These are phyloP conservation scores for Favolaschia claudopus DNA, from an alignment of 768 basidiomycete species.

Conservation along the genomic window DNA sequence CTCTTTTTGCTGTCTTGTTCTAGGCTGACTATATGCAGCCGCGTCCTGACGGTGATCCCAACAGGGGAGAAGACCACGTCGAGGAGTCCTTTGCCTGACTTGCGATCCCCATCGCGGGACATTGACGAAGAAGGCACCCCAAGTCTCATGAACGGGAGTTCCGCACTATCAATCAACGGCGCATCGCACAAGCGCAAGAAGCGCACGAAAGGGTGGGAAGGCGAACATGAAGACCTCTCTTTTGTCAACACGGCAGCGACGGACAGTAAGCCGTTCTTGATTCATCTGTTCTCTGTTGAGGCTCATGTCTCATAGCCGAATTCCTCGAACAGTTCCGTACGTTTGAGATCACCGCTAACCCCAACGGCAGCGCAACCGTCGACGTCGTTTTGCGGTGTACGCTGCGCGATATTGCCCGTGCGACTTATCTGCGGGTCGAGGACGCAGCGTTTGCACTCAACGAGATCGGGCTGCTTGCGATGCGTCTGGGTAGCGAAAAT, in stretches of 20 bases:
- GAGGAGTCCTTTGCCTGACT: conserved; percentile 50
- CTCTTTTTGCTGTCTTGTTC: conserved; percentile 4
- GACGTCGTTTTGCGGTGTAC: conserved; percentile 75
- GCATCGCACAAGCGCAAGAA: conserved; percentile 47
- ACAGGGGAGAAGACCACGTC: conserved; percentile 58
- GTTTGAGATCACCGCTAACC: conserved; percentile 63
- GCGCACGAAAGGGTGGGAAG: conserved; percentile 76
- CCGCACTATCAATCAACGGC: conserved; percentile 25
- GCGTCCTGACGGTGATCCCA: conserved; percentile 67
- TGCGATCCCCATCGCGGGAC: conserved; percentile 44
- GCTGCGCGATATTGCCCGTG: conserved; percentile 78
- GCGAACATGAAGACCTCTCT: conserved; percentile 60
- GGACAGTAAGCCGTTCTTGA: conserved; percentile 45
- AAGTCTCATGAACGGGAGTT: conserved; percentile 24
- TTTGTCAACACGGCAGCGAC: conserved; percentile 42
- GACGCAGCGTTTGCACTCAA: conserved; percentile 91
- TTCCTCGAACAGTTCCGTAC: conserved; percentile 60
- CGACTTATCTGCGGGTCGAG: conserved; percentile 82
- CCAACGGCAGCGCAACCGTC: conserved; percentile 74
- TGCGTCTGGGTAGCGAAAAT: conserved; percentile 42
- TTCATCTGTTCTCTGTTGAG: not conserved
- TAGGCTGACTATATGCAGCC: conserved; percentile 39
- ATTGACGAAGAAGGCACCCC: conserved; percentile 33
- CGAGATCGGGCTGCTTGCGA: conserved; percentile 79
- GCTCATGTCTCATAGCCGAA: conserved; percentile 48